These are phyloP conservation scores for Colletotrichum cuscutae DNA, from an alignment of 2,329 filamentous ascomycete species.

Conservation along the genomic window DNA sequence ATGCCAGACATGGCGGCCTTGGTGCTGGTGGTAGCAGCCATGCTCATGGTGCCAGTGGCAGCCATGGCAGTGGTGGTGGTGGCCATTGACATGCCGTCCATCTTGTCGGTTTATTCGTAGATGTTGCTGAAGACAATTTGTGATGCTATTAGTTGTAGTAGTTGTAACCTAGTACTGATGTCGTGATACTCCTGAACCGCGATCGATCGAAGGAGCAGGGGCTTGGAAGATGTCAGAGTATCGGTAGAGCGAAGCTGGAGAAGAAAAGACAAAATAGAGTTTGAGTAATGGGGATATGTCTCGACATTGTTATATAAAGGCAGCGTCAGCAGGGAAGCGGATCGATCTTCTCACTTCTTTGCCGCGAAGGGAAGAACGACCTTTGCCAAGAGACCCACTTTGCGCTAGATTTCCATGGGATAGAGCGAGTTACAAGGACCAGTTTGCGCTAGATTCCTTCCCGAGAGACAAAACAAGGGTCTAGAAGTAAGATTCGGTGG, in stretches of 20 bases:
- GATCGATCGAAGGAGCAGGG: not conserved
- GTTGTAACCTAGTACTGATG: not conserved
- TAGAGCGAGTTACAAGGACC: not conserved
- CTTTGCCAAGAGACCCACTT: not conserved
- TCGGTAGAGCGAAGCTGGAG: constrained; percentile 1
- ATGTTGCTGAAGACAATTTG: not conserved
- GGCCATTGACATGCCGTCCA: constrained; percentile 30
- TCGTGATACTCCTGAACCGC: not conserved
- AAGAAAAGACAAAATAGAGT: not conserved
- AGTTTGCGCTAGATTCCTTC: constrained; percentile 17
- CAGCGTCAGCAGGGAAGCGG: constrained; percentile 5
- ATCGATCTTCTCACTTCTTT: not conserved
- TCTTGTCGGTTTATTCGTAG: not conserved
- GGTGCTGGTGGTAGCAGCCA: constrained; percentile 22
- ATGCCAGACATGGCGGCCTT: constrained; percentile 36
- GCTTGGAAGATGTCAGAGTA: not conserved
- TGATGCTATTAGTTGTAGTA: not conserved
- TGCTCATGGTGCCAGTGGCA: constrained; percentile 29
- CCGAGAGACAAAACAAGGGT: constrained; percentile 19
- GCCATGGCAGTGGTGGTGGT: constrained; percentile 22
- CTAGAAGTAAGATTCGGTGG: constrained; percentile 4
- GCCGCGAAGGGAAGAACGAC: not conserved
- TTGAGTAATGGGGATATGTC: not conserved
- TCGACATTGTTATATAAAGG: constrained; percentile 6
- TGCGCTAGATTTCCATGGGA: constrained; percentile 27